Conservation (phyloP, 768 basidiomycete species). For the Pulveroboletus sp. region DNA sequence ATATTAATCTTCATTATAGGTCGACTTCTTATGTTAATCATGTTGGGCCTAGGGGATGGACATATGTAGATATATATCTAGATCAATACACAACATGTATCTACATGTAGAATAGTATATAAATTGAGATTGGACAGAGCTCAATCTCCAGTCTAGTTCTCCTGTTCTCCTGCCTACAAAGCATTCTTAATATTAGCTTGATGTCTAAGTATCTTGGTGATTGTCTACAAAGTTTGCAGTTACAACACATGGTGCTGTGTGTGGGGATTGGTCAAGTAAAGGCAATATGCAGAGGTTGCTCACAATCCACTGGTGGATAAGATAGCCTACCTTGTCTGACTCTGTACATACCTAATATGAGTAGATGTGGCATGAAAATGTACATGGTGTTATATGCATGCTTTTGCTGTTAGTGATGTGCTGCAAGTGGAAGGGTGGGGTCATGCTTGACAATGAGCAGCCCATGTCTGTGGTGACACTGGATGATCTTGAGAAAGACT, state of each 20-base stretch:
- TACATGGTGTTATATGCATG: constrained; percentile 39
- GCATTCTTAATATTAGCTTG: too few species aligned
- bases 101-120: too few species aligned
- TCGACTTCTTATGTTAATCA: too few species aligned
- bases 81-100: too few species aligned
- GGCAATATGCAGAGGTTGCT: constrained; percentile 73
- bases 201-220: constrained; percentile 66
- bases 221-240: constrained; percentile 62
- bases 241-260: constrained; percentile 89
- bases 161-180: too few species aligned
- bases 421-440: constrained; percentile 72
- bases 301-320: constrained; percentile 91
- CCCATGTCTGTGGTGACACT: constrained; percentile 81
- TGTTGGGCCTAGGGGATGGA: too few species aligned
- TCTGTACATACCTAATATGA: constrained; percentile 88
- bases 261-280: background rate
- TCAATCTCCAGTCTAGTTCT: too few species aligned
- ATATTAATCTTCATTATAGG: too few species aligned
- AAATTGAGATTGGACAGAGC: too few species aligned
- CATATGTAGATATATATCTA: too few species aligned
- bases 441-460: constrained; percentile 90
- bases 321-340: constrained; percentile 94
- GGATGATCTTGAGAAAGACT: constrained; percentile 70
- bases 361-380: constrained; percentile 70
- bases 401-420: constrained; percentile 76